Conservation (phyloP, 164 flowering plant species). For the Akebia trifoliata region DNA sequence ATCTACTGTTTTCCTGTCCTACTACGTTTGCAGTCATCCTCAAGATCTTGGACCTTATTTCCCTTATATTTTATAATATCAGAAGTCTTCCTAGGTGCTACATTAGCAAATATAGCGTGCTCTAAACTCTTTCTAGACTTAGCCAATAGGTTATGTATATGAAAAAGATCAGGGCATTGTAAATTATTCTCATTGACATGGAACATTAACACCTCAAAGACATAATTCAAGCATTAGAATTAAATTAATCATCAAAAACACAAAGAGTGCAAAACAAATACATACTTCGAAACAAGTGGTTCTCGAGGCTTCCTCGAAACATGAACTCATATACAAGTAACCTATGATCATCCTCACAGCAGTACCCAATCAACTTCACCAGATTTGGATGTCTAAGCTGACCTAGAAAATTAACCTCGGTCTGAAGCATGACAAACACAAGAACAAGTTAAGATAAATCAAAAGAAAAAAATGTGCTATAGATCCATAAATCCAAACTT, state of each 20-base stretch:
- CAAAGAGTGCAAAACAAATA: conserved; percentile 11
- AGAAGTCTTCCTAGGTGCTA: too few species aligned
- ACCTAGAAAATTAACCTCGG: conserved; percentile 96
- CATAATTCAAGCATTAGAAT: conserved; percentile 5
- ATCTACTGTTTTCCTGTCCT: too few species aligned
- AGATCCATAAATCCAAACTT: conserved; percentile 21
- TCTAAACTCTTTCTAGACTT: too few species aligned
- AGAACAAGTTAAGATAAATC: not conserved
- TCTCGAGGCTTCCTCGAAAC: conserved; percentile 97
- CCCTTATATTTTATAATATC: too few species aligned
- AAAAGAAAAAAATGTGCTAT: not conserved
- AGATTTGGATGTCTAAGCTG: conserved; percentile 94
- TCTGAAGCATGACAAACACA: conserved; percentile 32
- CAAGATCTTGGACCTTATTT: too few species aligned
- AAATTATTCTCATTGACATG: not conserved
- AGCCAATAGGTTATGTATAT: not conserved
- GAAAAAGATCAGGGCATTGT: not conserved
- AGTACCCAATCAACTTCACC: conserved; percentile 95
- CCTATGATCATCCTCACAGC: conserved; percentile 98
- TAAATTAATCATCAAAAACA: not conserved
- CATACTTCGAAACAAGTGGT: conserved; percentile 97
- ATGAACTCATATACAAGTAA: conserved; percentile 95
- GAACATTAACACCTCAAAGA: not conserved
- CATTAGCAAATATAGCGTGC: too few species aligned
- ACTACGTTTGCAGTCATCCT: too few species aligned